phyloP scores from a whole-genome alignment of 2,329 filamentous ascomycete genomes.

The Phyllosticta capitalensis region DNA sequence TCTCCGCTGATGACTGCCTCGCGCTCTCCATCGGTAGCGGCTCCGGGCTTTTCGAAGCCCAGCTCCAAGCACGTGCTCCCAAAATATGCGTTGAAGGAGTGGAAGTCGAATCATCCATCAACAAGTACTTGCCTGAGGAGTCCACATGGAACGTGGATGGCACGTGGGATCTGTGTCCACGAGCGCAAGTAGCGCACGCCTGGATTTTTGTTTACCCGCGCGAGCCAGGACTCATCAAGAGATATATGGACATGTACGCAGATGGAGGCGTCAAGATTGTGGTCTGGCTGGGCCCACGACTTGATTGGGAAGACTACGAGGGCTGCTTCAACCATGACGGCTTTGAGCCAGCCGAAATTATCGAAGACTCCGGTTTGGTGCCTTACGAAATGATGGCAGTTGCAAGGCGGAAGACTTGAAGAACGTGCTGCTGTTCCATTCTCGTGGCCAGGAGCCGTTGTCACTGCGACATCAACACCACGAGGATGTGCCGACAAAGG shows the following conservation, averaged over 20 bases:
- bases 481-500: background rate
- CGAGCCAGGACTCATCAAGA: conserved; percentile 34
- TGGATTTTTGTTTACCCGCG: conserved; percentile 48
- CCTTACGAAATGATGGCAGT: conserved; percentile 26
- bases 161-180: conserved; percentile 34
- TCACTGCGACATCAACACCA: background rate
- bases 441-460: background rate
- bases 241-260: conserved; percentile 34
- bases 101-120: conserved; percentile 35
- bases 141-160: conserved; percentile 35
- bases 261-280: conserved; percentile 23
- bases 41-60: conserved; percentile 40
- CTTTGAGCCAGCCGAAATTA: conserved; percentile 16
- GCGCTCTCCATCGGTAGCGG: conserved; percentile 41
- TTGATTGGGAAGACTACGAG: conserved; percentile 33
- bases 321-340: conserved; percentile 15
- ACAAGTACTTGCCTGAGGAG: conserved; percentile 35
- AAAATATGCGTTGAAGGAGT: conserved; percentile 34
- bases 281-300: conserved; percentile 35
- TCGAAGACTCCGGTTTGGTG: conserved; percentile 22
- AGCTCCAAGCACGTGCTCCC: conserved; percentile 24
- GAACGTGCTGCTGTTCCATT: background rate
- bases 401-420: conserved; percentile 10
- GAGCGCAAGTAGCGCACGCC: conserved; percentile 32
- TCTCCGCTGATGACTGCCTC: conserved; percentile 18